Evolutionary conservation across 495 filamentous ascomycete species (phyloP).

Genomic region (Penicillium paradoxum): DNA sequence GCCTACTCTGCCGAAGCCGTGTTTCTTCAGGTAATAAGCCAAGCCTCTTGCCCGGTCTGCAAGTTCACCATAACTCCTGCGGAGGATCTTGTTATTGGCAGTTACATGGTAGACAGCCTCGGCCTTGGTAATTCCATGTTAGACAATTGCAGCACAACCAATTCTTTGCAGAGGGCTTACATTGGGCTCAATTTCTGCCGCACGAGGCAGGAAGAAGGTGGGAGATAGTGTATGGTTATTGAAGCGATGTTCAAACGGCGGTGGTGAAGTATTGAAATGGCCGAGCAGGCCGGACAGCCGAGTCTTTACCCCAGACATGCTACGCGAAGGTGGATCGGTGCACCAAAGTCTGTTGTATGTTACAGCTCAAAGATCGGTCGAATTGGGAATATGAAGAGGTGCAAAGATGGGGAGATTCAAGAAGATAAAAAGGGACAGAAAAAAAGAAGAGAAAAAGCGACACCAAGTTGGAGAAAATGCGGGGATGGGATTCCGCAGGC

Average conservation of each 20-base stretch:
- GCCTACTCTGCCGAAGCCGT: constrained; percentile 64
- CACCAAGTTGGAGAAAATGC: constrained; percentile 28
- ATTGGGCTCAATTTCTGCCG: constrained; percentile 84
- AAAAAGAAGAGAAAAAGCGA: no score
- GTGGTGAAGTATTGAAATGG: constrained; percentile 50
- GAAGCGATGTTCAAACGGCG: constrained; percentile 44
- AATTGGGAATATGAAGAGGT: not conserved
- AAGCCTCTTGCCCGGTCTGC: constrained; percentile 82
- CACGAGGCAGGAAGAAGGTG: constrained; percentile 82
- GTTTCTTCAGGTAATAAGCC: constrained; percentile 76
- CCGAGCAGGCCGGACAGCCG: constrained; percentile 58
- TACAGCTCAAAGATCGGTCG: not conserved
- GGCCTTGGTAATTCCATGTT: constrained; percentile 41
- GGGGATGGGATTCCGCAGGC: no score
- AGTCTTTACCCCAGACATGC: constrained; percentile 53
- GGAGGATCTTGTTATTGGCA: constrained; percentile 66
- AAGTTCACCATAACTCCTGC: constrained; percentile 71
- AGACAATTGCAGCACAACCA: not conserved
- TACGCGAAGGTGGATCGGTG: not conserved
- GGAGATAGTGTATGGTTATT: constrained; percentile 82
- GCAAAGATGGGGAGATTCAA: not conserved
- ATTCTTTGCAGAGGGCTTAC: constrained; percentile 35
- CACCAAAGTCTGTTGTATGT: not conserved
- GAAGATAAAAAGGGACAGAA: not conserved
- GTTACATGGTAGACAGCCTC: constrained; percentile 86